Conservation (phyloP, 2,329 filamentous ascomycete genomes). For the Hypoxylon sp. region DNA sequence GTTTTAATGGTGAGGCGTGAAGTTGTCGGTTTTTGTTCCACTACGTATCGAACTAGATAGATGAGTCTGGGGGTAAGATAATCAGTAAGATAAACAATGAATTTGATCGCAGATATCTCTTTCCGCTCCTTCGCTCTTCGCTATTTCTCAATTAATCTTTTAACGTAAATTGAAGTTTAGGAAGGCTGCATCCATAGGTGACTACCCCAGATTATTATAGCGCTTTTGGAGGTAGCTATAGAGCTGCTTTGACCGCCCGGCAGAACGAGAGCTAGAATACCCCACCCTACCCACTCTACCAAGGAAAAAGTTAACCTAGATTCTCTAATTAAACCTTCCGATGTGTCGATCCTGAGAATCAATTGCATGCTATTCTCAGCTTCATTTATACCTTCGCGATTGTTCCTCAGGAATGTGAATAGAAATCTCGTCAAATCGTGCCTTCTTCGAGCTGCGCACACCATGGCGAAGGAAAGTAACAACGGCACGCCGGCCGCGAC, state of each 20-base stretch:
- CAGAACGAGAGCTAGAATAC: slow-evolving; percentile 29
- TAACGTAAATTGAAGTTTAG: background rate
- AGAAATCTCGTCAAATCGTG: slow-evolving; percentile 23
- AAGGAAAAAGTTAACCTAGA: slow-evolving; percentile 8
- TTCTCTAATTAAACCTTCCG: background rate
- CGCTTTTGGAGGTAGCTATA: background rate
- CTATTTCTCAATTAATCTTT: background rate
- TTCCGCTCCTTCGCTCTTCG: background rate
- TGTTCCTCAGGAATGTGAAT: slow-evolving; percentile 45
- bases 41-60: background rate
- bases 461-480: slow-evolving; percentile 49
- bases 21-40: background rate
- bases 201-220: background rate
- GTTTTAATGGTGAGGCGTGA: background rate
- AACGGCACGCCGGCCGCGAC: slow-evolving; percentile 48
- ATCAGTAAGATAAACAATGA: background rate
- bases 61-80: background rate
- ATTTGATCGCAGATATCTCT: background rate
- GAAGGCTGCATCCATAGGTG: background rate
- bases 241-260: slow-evolving; percentile 33
- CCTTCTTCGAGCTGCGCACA: slow-evolving; percentile 45
- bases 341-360: background rate
- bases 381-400: slow-evolving; percentile 10
- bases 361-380: slow-evolving; percentile 35
- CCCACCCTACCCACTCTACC: slow-evolving; percentile 5